These are phyloP conservation scores for Saccharomyces kudriavzevii DNA, from an alignment of 805 yeast genomes.

Conservation along the genomic window DNA sequence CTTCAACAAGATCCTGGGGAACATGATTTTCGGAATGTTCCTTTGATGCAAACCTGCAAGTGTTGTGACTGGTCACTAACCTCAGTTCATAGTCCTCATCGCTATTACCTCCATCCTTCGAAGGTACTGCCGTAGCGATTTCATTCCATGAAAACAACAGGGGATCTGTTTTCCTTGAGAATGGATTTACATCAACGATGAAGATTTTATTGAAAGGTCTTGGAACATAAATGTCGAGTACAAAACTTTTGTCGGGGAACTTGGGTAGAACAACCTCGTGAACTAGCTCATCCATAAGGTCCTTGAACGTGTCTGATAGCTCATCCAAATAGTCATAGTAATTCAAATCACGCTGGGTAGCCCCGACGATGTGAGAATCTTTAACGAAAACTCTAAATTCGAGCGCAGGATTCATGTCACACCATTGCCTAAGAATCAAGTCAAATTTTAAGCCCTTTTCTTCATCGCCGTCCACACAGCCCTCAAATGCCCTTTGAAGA, in stretches of 20 bases:
- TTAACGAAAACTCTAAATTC: constrained; percentile 85
- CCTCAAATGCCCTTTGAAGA: constrained; percentile 60
- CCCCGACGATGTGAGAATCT: constrained; percentile 55
- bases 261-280: constrained; percentile 37
- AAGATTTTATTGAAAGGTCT: constrained; percentile 58
- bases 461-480: constrained; percentile 30
- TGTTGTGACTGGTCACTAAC: constrained; percentile 57
- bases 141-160: constrained; percentile 82
- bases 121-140: constrained; percentile 31
- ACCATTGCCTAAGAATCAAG: constrained; percentile 77
- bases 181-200: constrained; percentile 83
- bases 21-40: constrained; percentile 88
- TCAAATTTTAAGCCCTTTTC: constrained; percentile 39
- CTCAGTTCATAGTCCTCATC: constrained; percentile 46
- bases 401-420: constrained; percentile 73
- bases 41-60: constrained; percentile 68
- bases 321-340: constrained; percentile 62
- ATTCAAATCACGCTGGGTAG: constrained; percentile 81
- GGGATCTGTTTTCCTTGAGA: constrained; percentile 68
- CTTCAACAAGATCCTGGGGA: constrained; percentile 85
- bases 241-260: constrained; percentile 50
- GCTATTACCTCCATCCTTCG: background rate
- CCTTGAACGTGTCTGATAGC: constrained; percentile 40
- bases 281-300: constrained; percentile 48
- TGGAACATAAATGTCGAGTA: constrained; percentile 78